These are phyloP conservation scores for Tubosaeta sp. DNA, from an alignment of 768 basidiomycete species.

Conservation along the genomic window DNA sequence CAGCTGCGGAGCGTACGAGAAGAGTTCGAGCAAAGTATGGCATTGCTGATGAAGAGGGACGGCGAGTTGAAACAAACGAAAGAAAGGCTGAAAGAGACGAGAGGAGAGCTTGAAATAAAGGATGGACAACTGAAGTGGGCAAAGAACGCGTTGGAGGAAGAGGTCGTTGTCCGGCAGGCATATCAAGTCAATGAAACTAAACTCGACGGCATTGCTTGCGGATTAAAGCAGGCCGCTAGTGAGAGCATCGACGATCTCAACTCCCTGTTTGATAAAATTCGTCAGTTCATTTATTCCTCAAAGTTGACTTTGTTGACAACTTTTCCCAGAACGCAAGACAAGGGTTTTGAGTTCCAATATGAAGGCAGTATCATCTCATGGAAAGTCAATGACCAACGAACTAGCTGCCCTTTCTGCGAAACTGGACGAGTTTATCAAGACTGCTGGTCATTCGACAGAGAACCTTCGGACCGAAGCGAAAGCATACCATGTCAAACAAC, in stretches of 20 bases:
- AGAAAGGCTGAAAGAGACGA: slow-evolving; percentile 49
- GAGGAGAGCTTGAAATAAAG: slow-evolving; percentile 48
- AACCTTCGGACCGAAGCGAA: slow-evolving; percentile 56
- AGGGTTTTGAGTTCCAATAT: slow-evolving; percentile 60
- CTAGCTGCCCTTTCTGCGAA: slow-evolving; percentile 51
- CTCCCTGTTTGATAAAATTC: slow-evolving; percentile 78
- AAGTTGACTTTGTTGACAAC: slow-evolving; percentile 5
- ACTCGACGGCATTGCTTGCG: slow-evolving; percentile 68
- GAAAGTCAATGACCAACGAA: slow-evolving; percentile 52
- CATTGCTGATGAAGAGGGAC: slow-evolving; percentile 67
- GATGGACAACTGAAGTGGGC: slow-evolving; percentile 55
- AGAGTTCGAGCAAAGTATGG: slow-evolving; percentile 90
- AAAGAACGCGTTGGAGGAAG: slow-evolving; percentile 70
- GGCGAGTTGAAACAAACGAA: slow-evolving; percentile 67
- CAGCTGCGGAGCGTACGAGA: slow-evolving; percentile 77
- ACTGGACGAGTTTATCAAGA: slow-evolving; percentile 59
- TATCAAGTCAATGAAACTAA: slow-evolving; percentile 69
- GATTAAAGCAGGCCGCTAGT: slow-evolving; percentile 59
- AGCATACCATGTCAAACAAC: slow-evolving; percentile 51
- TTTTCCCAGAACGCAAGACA: slow-evolving; percentile 64
- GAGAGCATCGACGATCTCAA: slow-evolving; percentile 68
- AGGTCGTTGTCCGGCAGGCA: slow-evolving; percentile 71
- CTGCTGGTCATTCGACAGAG: slow-evolving; percentile 48
- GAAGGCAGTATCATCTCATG: slow-evolving; percentile 58
- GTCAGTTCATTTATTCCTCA: slow-evolving; percentile 38